These are phyloP conservation scores for Hypoxylon perforatum DNA, from an alignment of 495 filamentous ascomycete genomes.

Conservation along the genomic window DNA sequence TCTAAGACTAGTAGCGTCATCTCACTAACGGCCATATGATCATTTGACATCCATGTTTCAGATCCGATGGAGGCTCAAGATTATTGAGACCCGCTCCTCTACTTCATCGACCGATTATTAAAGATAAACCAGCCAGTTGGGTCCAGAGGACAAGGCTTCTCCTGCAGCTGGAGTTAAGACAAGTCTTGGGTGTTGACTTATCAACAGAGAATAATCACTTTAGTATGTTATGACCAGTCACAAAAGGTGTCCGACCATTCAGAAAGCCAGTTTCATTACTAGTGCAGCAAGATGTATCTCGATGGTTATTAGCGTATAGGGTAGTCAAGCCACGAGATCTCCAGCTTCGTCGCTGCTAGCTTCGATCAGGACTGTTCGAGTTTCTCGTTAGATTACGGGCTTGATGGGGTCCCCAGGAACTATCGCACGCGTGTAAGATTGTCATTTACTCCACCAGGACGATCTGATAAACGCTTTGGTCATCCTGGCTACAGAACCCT, in stretches of 20 bases:
- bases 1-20: conserved; percentile 20
- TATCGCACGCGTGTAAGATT: background rate
- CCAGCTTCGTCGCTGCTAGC: background rate
- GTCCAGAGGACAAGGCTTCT: background rate
- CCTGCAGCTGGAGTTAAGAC: conserved; percentile 29
- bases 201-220: conserved; percentile 4
- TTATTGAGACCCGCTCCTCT: conserved; percentile 25
- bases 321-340: conserved; percentile 2
- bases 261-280: conserved; percentile 25
- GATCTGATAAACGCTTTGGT: conserved; percentile 1
- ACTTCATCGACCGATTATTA: background rate
- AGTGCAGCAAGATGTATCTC: background rate
- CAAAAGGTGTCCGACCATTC: background rate
- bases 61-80: conserved; percentile 23
- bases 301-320: background rate
- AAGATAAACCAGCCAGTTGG: background rate
- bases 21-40: conserved; percentile 6
- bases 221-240: conserved; percentile 29
- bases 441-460: background rate
- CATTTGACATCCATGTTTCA: conserved; percentile 21
- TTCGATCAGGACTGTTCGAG: background rate
- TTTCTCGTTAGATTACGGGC: background rate
- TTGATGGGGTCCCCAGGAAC: too few species aligned
- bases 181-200: conserved; percentile 22
- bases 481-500: conserved; percentile 31